Evolutionary conservation across 2,329 filamentous ascomycete species (phyloP).

Genomic region (Colletotrichum tabaci): DNA sequence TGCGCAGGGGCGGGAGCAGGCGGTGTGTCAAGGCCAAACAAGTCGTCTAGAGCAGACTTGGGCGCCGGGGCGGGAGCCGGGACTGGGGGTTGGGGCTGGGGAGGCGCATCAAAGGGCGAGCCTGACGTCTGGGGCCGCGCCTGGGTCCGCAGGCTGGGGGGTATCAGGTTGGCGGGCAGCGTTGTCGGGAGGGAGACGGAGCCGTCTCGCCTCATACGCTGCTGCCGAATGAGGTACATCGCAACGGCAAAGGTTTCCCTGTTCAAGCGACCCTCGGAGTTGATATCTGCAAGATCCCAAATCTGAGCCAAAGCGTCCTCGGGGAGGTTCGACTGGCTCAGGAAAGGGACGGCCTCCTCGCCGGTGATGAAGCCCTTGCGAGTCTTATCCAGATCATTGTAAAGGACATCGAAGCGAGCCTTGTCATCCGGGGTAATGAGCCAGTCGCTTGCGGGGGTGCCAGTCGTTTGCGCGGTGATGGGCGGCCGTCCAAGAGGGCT

Average conservation of each 20-base stretch:
- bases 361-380: constrained; percentile 90
- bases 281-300: constrained; percentile 97
- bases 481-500: constrained; percentile 70
- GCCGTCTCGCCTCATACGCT: constrained; percentile 79
- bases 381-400: constrained; percentile 84
- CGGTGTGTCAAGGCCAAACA: constrained; percentile 86
- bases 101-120: constrained; percentile 68
- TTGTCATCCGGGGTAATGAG: constrained; percentile 88
- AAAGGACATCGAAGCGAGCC: constrained; percentile 88
- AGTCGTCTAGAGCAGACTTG: constrained; percentile 90
- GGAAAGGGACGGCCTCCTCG: constrained; percentile 94
- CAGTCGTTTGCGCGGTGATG: constrained; percentile 60
- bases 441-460: constrained; percentile 73
- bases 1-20: constrained; percentile 68
- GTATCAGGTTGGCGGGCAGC: constrained; percentile 86
- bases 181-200: constrained; percentile 76
- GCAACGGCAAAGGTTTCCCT: constrained; percentile 96
- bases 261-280: constrained; percentile 87
- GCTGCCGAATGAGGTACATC: constrained; percentile 96
- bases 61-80: constrained; percentile 60
- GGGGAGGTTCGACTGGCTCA: constrained; percentile 90
- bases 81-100: constrained; percentile 44
- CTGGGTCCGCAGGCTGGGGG: constrained; percentile 84
- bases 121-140: constrained; percentile 64
- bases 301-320: constrained; percentile 94